Percentiles rank a stretch among this genome's conserved stretches.
Conservation (phyloP, 805 yeast species). For the Starmerella khaoyaiensis region DNA sequence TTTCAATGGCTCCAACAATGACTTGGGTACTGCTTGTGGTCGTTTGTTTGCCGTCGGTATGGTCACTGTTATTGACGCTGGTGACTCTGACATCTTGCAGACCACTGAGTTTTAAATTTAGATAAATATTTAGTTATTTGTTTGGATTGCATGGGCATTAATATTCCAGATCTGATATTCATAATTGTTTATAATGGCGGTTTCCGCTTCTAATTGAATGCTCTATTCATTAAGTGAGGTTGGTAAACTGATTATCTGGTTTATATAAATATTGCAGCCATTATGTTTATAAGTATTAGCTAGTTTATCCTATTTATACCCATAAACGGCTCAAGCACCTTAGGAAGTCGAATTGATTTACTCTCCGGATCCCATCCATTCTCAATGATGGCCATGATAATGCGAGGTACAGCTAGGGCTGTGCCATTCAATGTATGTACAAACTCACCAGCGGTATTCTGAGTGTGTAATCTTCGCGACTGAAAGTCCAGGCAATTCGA, state of each 20-base stretch:
- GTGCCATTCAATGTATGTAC: constrained; percentile 90
- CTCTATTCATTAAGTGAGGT: too few relatives aligned
- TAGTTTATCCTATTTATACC: constrained; percentile 2
- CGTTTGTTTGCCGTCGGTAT: constrained; percentile 99
- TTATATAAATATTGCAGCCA: too few relatives aligned
- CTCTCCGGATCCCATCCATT: constrained; percentile 40
- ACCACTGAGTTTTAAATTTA: constrained; percentile 23
- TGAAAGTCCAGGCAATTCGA: constrained; percentile 91
- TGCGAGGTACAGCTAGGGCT: constrained; percentile 88
- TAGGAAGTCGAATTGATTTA: constrained; percentile 16
- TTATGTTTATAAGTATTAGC: too few relatives aligned
- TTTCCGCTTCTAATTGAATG: too few relatives aligned
- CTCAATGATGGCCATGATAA: constrained; percentile 80
- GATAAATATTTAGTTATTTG: constrained; percentile 1
- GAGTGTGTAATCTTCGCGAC: constrained; percentile 63
- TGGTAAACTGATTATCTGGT: too few relatives aligned
- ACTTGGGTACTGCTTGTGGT: constrained; percentile 99
- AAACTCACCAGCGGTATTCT: constrained; percentile 31
- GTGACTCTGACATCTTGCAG: constrained; percentile 95
- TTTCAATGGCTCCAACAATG: constrained; percentile 99
- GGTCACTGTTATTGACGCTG: constrained; percentile 89
- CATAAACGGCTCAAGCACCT: constrained; percentile 15
- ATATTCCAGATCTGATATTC: too few relatives aligned
- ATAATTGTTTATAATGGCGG: too few relatives aligned
- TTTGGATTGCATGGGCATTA: too few relatives aligned